phyloP scores from a whole-genome alignment of 2,329 filamentous ascomycete genomes.

The Metarhizium brunneum region DNA sequence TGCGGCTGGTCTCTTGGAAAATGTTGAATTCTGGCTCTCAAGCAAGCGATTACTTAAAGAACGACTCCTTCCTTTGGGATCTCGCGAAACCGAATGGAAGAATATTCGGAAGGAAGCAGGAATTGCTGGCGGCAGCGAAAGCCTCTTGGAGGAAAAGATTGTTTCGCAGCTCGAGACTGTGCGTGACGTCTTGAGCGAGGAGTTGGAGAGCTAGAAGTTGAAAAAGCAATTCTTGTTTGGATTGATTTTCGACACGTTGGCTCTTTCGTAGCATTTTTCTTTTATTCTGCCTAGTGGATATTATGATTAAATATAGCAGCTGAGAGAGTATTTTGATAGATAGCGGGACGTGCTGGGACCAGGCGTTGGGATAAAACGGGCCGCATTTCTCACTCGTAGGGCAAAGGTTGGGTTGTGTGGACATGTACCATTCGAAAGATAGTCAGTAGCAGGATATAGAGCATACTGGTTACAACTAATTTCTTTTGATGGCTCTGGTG shows the following conservation, averaged over 20 bases:
- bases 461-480: neutral
- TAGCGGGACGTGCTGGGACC: constrained; percentile 3
- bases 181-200: constrained; percentile 44
- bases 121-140: constrained; percentile 39
- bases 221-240: constrained; percentile 6
- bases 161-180: constrained; percentile 57
- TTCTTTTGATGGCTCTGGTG: neutral
- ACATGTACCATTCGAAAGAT: neutral
- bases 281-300: neutral
- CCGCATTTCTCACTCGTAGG: neutral
- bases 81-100: constrained; percentile 60
- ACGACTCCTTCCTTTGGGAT: constrained; percentile 62
- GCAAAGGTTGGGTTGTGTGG: neutral
- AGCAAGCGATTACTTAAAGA: constrained; percentile 61
- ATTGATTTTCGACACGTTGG: neutral
- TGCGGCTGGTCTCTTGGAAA: constrained; percentile 60
- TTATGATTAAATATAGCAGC: neutral
- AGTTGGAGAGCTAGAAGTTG: constrained; percentile 27
- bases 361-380: constrained; percentile 10
- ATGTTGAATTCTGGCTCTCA: constrained; percentile 73
- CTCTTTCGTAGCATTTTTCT: neutral
- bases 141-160: constrained; percentile 66
- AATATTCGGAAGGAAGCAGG: constrained; percentile 28
- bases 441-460: neutral
- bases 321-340: constrained; percentile 2